Percentiles rank a stretch among this genome's conserved stretches.
phyloP scores from a whole-genome alignment of 371 early-diverging fungal genomes.

The Mortierella sp. region DNA sequence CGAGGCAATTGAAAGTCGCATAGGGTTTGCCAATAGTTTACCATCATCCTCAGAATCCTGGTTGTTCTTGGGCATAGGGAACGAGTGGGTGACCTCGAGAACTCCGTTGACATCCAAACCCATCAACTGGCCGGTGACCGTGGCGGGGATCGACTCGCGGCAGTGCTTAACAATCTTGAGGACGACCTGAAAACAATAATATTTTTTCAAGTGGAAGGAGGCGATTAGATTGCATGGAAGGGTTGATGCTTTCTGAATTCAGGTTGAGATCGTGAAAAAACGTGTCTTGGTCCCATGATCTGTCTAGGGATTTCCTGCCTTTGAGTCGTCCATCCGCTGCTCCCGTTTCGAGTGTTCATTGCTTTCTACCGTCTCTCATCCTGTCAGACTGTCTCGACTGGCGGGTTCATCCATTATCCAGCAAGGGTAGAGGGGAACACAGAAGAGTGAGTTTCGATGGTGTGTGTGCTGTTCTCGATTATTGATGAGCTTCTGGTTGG shows the following conservation, averaged over 20 bases:
- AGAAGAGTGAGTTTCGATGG: background rate
- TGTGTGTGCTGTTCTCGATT: background rate
- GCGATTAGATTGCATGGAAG: slow-evolving; percentile 17
- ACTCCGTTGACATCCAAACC: slow-evolving; percentile 87
- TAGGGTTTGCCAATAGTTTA: slow-evolving; percentile 1
- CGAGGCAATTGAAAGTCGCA: background rate
- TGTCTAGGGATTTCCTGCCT: background rate
- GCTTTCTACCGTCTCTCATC: background rate
- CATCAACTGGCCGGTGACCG: slow-evolving; percentile 93
- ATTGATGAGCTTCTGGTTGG: background rate
- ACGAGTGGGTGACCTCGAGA: slow-evolving; percentile 93
- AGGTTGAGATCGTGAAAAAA: background rate
- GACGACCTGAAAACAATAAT: slow-evolving; percentile 79
- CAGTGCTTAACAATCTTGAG: slow-evolving; percentile 97
- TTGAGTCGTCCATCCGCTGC: background rate
- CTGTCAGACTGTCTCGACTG: background rate
- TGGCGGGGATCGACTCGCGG: slow-evolving; percentile 81
- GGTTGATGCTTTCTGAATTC: background rate
- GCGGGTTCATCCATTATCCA: slow-evolving; percentile 2
- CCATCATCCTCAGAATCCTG: slow-evolving; percentile 58
- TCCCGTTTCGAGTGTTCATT: background rate
- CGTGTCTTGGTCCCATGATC: slow-evolving; percentile 5
- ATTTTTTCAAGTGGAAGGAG: background rate
- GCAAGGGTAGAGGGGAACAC: background rate
- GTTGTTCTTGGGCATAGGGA: slow-evolving; percentile 82